These are phyloP conservation scores for Myriosclerotinia scirpicola DNA, from an alignment of 2,329 filamentous ascomycete species.

Conservation along the genomic window DNA sequence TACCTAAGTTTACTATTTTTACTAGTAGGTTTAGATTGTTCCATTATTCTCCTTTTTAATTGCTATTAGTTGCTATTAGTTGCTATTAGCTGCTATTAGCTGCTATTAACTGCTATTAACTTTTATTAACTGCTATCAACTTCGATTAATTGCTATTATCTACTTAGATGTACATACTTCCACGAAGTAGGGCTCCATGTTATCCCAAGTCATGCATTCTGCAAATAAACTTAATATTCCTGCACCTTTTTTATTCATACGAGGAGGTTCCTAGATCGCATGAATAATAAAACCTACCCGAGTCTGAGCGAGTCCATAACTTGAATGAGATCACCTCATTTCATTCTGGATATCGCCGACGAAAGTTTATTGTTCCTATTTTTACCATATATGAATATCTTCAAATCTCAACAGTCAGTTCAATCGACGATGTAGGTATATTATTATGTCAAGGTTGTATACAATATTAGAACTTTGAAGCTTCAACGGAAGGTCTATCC, in stretches of 20 bases:
- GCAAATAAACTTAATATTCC: background rate
- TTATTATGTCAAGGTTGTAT: background rate
- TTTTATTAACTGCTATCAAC: too few species aligned
- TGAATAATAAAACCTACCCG: background rate
- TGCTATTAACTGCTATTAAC: too few species aligned
- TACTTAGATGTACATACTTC: too few species aligned
- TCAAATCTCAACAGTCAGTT: background rate
- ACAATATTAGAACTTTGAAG: too few species aligned
- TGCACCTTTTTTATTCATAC: background rate
- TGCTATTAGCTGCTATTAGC: too few species aligned
- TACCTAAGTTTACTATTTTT: background rate
- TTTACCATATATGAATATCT: background rate
- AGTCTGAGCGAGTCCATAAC: background rate
- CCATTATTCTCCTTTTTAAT: too few species aligned
- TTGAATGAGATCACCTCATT: conserved; percentile 8
- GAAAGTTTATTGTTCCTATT: background rate
- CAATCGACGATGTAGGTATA: background rate
- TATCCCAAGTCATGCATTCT: background rate
- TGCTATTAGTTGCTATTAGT: too few species aligned
- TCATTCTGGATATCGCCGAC: conserved; percentile 5
- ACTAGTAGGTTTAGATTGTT: too few species aligned
- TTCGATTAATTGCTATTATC: too few species aligned
- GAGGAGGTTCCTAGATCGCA: background rate
- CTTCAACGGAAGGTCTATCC: background rate
- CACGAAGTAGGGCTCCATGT: too few species aligned